Base-by-base conservation (phyloP, 2,329 filamentous ascomycete species). In the Fusarium miscanthi region DNA sequence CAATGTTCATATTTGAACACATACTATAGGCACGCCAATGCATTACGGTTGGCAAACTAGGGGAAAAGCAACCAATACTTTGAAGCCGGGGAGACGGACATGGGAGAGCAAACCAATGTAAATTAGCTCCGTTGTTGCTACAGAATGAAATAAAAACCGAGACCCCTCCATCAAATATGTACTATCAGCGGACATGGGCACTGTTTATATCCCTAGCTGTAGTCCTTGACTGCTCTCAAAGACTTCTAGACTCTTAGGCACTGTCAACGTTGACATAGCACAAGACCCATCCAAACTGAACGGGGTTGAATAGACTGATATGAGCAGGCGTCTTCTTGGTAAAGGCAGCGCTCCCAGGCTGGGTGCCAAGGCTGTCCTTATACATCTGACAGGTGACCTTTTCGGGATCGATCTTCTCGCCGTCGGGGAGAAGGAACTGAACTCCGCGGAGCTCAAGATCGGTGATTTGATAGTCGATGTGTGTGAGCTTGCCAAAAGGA, bases 331-430 rank as follows among this genome's bases (percentile, higher is more conserved):
- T 54, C 46, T 59, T 42, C 45, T 35, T 59, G 1, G 48, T 74
- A 42, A 74, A 75, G 6, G 25, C 40, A 17, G 66, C 64, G 17
- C 73, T 75, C 3, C 72, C 73, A 14, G 58, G 62, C 37, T 67
- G 62, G 19, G 63, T 48, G 6, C 72, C 73, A 23, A 65, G 70
- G 30, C 54, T 42, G 43, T 75, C 73, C 62, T 72, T 69, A 62
- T 75, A 75, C 60, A 63, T 70, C 54, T 74, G 73, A 59, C 73
- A 75, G 14, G 62, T 69, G 31, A 75, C 51, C 2, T 66, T 25
- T 17, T 45, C 38, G 57, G 60, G 56, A 14, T 66, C 41, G 27
- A 59, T 33, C 46, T 41, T 59, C 10, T 54, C 17, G 35, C 57
- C 35, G 1, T 35, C 37, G 1, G 57, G 57, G 11, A 59, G 57